Conservation (phyloP, 306 rosid genomes). For the Glycine soja region DNA sequence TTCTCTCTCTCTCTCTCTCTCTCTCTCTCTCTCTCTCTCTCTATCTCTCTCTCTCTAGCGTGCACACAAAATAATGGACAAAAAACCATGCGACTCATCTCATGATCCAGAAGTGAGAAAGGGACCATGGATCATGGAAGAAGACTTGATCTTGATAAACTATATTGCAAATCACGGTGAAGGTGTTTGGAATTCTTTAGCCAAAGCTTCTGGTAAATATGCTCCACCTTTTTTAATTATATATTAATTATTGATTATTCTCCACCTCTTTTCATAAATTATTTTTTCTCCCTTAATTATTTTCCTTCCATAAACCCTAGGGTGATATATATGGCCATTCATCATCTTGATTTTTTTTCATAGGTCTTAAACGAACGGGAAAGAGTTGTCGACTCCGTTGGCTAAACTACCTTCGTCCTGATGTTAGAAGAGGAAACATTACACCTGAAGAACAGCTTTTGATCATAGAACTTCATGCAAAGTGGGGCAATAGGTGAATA, state of each 20-base stretch:
- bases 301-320: slow-evolving; percentile 44
- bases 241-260: neutral
- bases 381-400: slow-evolving; percentile 98
- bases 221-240: neutral
- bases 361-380: slow-evolving; percentile 96
- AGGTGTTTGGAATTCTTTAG: slow-evolving; percentile 97
- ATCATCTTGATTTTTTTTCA: neutral
- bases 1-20: neutral
- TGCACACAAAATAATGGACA: slow-evolving; percentile 59
- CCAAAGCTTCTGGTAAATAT: slow-evolving; percentile 89
- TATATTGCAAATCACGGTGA: slow-evolving; percentile 97
- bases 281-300: neutral
- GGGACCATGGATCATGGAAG: slow-evolving; percentile 99
- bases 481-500: slow-evolving; percentile 96
- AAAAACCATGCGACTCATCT: slow-evolving; percentile 62
- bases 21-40: neutral
- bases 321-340: neutral
- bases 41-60: neutral
- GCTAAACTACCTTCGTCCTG: slow-evolving; percentile 98
- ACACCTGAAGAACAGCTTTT: slow-evolving; percentile 91
- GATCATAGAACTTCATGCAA: slow-evolving; percentile 97
- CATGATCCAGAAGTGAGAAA: slow-evolving; percentile 93
- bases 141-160: slow-evolving; percentile 88
- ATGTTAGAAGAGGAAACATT: slow-evolving; percentile 94
- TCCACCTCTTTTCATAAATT: neutral